Conservation (phyloP, 2,329 filamentous ascomycete species). For the Ascochyta koolunga region DNA sequence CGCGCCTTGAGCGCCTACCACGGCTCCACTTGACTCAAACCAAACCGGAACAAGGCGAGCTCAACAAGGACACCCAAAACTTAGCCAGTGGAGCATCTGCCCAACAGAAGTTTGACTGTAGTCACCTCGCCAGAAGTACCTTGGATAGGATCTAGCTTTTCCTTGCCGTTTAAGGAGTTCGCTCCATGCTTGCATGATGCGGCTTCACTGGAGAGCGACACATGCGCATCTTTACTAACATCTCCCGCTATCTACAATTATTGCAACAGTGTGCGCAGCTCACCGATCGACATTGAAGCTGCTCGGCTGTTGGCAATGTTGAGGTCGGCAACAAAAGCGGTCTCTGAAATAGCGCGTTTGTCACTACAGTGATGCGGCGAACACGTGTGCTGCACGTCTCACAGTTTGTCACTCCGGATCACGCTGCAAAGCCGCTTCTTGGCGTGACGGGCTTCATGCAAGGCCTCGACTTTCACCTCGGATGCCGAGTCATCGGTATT, state of each 20-base stretch:
- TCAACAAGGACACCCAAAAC: slow-evolving; percentile 23
- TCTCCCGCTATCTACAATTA: not conserved
- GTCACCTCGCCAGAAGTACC: slow-evolving; percentile 1
- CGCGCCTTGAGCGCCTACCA: slow-evolving; percentile 20
- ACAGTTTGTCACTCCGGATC: not conserved
- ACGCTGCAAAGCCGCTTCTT: not conserved
- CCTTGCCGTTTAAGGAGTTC: not conserved
- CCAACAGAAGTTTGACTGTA: slow-evolving; percentile 11
- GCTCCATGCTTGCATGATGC: not conserved
- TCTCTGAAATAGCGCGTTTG: not conserved
- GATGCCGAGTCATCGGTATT: slow-evolving; percentile 4
- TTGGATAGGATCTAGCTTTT: slow-evolving; percentile 2
- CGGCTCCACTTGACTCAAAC: slow-evolving; percentile 27
- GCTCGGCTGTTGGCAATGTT: not conserved
- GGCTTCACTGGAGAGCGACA: not conserved
- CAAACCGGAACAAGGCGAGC: slow-evolving; percentile 20
- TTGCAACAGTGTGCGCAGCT: not conserved
- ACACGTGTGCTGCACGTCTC: not conserved
- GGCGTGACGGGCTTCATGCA: not conserved
- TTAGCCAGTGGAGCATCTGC: slow-evolving; percentile 11
- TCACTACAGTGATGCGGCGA: not conserved
- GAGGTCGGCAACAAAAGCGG: not conserved
- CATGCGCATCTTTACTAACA: not conserved
- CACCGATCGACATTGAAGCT: not conserved
- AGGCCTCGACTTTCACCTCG: not conserved